phyloP scores from a whole-genome alignment of 2,329 filamentous ascomycete species.

The Westerdykella aurantiaca region DNA sequence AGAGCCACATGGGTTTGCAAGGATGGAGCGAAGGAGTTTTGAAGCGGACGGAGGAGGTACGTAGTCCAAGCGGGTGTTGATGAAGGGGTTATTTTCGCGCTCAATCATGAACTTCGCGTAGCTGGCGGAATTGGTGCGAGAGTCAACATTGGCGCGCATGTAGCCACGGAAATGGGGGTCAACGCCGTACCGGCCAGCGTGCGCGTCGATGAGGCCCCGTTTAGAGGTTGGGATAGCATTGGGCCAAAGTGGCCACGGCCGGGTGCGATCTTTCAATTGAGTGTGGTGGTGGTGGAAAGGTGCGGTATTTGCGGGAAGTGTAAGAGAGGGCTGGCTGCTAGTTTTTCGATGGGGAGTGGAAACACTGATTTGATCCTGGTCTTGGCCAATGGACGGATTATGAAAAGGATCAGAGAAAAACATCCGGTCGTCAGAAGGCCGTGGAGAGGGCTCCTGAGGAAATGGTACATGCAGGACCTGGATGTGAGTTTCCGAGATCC shows the following conservation, averaged over 20 bases:
- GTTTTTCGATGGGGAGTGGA: conserved; percentile 3
- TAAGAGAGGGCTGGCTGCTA: conserved; percentile 5
- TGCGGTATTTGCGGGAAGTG: neutral
- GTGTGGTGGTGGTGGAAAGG: conserved; percentile 9
- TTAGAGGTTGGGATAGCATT: conserved; percentile 21
- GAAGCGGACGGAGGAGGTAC: conserved; percentile 2
- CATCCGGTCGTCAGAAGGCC: conserved; percentile 1
- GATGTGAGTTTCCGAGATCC: conserved; percentile 16
- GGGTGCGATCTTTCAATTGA: conserved; percentile 12
- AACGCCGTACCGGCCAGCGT: conserved; percentile 17
- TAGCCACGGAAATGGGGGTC: conserved; percentile 23
- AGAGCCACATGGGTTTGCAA: conserved; percentile 1
- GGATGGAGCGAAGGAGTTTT: conserved; percentile 2
- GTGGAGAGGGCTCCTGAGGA: neutral
- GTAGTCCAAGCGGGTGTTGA: conserved; percentile 19
- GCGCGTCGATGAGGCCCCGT: conserved; percentile 11
- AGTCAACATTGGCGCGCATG: conserved; percentile 21
- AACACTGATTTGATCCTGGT: conserved; percentile 5
- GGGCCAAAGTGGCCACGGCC: conserved; percentile 19
- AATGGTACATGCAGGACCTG: conserved; percentile 16
- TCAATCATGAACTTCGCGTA: conserved; percentile 25
- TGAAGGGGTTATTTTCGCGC: conserved; percentile 17
- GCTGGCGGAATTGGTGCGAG: conserved; percentile 14
- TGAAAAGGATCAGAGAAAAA: conserved; percentile 17
- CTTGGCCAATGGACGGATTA: neutral